phyloP scores from a whole-genome alignment of 2,329 filamentous ascomycete genomes.

The Trichoderma asperellum region DNA sequence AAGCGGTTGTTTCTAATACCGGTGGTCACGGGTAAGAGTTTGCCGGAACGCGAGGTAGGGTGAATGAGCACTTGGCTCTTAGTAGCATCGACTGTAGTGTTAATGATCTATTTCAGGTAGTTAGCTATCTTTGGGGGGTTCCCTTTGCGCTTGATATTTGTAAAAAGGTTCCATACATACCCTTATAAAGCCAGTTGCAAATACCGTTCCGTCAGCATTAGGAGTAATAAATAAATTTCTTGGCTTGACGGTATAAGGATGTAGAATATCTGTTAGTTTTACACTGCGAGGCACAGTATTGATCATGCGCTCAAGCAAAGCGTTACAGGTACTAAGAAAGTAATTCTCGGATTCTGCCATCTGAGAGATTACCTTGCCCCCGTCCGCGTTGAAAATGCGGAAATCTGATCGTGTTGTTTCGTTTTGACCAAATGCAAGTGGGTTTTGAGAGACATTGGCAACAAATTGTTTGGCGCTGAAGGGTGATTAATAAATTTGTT shows the following conservation, averaged over 20 bases:
- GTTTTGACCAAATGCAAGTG: slow-evolving; percentile 14
- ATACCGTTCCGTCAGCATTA: not conserved
- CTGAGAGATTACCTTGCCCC: slow-evolving; percentile 4
- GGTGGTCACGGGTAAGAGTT: not conserved
- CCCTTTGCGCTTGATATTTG: not conserved
- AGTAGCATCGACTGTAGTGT: not conserved
- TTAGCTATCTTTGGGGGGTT: not conserved
- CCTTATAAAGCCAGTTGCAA: not conserved
- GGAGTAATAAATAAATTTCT: not conserved
- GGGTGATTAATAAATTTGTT: no score
- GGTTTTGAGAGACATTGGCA: slow-evolving; percentile 1
- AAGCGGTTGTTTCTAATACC: not conserved
- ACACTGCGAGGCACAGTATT: slow-evolving; percentile 9
- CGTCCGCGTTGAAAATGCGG: slow-evolving; percentile 18
- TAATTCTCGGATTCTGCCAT: slow-evolving; percentile 3
- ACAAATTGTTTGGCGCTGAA: slow-evolving; percentile 1
- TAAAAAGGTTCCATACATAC: not conserved
- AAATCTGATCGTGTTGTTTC: slow-evolving; percentile 18
- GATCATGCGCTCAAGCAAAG: slow-evolving; percentile 13
- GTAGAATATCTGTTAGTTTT: not conserved
- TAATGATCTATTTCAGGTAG: not conserved
- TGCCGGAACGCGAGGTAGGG: not conserved
- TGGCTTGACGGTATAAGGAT: not conserved
- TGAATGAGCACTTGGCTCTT: not conserved
- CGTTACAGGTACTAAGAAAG: not conserved